phyloP scores from a whole-genome alignment of 805 yeast species.

The Kluyveromyces wickerhamii region DNA sequence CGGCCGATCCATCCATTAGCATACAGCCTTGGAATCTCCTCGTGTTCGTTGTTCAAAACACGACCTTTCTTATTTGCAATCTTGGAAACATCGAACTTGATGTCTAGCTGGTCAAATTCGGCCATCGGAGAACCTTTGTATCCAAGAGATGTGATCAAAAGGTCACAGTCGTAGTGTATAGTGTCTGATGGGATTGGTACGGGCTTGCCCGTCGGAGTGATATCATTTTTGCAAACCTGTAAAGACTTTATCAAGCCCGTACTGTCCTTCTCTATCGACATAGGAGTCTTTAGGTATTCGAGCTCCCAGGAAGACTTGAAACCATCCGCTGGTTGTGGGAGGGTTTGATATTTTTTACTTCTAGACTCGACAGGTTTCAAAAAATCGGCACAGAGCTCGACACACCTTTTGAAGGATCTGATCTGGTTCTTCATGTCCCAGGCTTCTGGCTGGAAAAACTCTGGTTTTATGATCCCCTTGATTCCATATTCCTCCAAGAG shows the following conservation, averaged over 20 bases:
- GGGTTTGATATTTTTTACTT: slow-evolving; percentile 21
- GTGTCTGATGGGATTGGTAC: slow-evolving; percentile 19
- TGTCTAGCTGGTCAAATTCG: slow-evolving; percentile 46
- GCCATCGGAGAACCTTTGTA: slow-evolving; percentile 59
- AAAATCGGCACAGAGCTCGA: slow-evolving; percentile 55
- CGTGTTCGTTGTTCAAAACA: slow-evolving; percentile 25
- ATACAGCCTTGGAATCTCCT: slow-evolving; percentile 45
- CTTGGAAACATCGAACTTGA: slow-evolving; percentile 46
- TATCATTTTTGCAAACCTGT: slow-evolving; percentile 13
- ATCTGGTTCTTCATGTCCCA: slow-evolving; percentile 27
- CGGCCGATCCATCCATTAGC: slow-evolving; percentile 87
- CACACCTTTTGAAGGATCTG: slow-evolving; percentile 55
- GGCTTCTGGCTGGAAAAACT: slow-evolving; percentile 23
- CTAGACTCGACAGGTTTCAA: slow-evolving; percentile 29
- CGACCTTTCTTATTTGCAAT: slow-evolving; percentile 41
- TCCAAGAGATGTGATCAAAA: slow-evolving; percentile 77
- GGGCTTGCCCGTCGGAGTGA: slow-evolving; percentile 19
- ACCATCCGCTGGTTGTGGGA: slow-evolving; percentile 10
- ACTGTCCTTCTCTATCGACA: slow-evolving; percentile 34
- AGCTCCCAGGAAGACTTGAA: slow-evolving; percentile 49
- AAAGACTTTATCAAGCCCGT: slow-evolving; percentile 32
- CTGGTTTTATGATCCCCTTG: slow-evolving; percentile 37
- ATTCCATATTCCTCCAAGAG: slow-evolving; percentile 49
- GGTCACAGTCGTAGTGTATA: slow-evolving; percentile 40
- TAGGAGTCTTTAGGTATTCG: slow-evolving; percentile 63